phyloP scores from a whole-genome alignment of 2,329 filamentous ascomycete species.

The Fusarium sp. region DNA sequence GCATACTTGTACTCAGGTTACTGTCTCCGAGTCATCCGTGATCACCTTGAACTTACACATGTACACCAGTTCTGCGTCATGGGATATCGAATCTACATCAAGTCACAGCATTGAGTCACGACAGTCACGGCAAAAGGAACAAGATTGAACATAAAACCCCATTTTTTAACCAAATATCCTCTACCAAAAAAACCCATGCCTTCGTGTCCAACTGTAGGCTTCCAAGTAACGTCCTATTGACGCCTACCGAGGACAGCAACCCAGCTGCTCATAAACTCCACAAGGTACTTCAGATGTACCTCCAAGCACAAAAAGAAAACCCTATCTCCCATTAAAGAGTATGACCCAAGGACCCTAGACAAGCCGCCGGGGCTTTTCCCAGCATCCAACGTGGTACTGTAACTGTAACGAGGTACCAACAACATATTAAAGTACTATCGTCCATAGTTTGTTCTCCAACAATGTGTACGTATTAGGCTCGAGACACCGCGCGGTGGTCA shows the following conservation, averaged over 20 bases:
- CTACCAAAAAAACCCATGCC: conserved; percentile 30
- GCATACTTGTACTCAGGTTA: conserved; percentile 3
- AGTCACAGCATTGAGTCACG: background rate
- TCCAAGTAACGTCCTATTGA: conserved; percentile 26
- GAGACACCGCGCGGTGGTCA: conserved; percentile 43
- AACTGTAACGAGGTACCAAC: conserved; percentile 35
- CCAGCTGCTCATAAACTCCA: conserved; percentile 42
- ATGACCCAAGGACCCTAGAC: conserved; percentile 40
- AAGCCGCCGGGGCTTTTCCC: conserved; percentile 51
- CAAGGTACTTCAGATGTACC: conserved; percentile 24
- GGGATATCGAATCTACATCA: background rate
- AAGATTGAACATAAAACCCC: conserved; percentile 32
- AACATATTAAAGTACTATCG: conserved; percentile 43
- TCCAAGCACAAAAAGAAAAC: conserved; percentile 26
- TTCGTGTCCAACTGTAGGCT: conserved; percentile 41
- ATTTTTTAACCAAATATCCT: conserved; percentile 35
- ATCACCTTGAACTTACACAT: background rate
- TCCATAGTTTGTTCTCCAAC: conserved; percentile 40
- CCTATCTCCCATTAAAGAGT: conserved; percentile 40
- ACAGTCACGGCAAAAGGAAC: background rate
- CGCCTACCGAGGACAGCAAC: conserved; percentile 31
- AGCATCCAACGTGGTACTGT: conserved; percentile 41
- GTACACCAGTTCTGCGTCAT: background rate
- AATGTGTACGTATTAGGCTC: conserved; percentile 48
- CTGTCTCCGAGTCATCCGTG: conserved; percentile 6